These are phyloP conservation scores for Goffeauzyma gilvescens DNA, from an alignment of 768 basidiomycete genomes.

Conservation along the genomic window DNA sequence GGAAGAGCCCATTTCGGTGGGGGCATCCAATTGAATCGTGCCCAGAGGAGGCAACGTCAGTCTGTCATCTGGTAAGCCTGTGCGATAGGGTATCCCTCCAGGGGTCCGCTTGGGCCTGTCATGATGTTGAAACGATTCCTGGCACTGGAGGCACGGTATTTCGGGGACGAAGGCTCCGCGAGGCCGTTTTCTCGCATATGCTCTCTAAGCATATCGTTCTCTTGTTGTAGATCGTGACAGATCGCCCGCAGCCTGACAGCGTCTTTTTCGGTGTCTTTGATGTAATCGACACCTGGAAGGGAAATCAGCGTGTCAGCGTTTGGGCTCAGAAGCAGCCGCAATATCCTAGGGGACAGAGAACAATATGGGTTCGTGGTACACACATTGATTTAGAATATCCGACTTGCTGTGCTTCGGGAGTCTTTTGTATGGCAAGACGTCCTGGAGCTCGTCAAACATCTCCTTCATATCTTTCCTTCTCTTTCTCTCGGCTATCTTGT, in stretches of 20 bases:
- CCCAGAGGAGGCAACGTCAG: no score
- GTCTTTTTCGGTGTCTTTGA: constrained; percentile 55
- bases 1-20: no score
- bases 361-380: constrained; percentile 15
- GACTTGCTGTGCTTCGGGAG: constrained; percentile 97
- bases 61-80: no score
- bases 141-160: constrained; percentile 4
- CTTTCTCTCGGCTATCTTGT: constrained; percentile 94
- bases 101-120: no score
- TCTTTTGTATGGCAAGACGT: constrained; percentile 74
- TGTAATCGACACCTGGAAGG: constrained; percentile 60
- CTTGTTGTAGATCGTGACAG: constrained; percentile 57
- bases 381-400: constrained; percentile 95
- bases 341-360: constrained; percentile 7
- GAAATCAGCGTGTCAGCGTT: constrained; percentile 21
- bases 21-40: no score
- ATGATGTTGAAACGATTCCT: no score
- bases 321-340: background rate
- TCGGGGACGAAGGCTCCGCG: constrained; percentile 9
- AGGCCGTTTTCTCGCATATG: no score
- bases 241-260: constrained; percentile 62
- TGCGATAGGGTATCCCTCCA: no score
- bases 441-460: constrained; percentile 84
- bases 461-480: constrained; percentile 98
- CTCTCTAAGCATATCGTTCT: constrained; percentile 40